Conservation (phyloP, 176 grass and related monocot species). For the Bolboschoenus planiculmis region DNA sequence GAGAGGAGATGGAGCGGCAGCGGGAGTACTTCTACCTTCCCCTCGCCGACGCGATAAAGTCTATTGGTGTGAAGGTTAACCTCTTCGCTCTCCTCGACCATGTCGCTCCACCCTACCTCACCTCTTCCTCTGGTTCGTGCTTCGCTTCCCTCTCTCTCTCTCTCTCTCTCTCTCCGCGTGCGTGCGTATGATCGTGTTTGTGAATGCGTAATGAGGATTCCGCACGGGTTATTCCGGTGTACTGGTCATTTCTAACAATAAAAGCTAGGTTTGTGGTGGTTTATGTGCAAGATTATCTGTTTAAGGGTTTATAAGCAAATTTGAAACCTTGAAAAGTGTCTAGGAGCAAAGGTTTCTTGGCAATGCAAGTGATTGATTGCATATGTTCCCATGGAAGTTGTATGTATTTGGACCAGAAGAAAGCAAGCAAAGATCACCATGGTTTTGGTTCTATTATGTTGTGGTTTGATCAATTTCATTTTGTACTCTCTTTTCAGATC, state of each 20-base stretch:
- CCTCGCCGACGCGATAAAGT: conserved; percentile 2
- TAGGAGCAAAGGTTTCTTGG: neutral
- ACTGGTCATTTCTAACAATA: neutral
- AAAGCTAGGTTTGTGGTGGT: neutral
- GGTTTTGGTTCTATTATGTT: neutral
- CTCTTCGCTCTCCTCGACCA: conserved; percentile 1
- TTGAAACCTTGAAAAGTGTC: neutral
- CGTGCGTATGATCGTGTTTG: neutral
- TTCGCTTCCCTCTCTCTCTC: neutral
- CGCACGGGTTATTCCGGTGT: neutral
- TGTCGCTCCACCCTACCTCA: neutral
- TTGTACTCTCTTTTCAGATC: conserved; percentile 41
- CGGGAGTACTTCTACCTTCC: conserved; percentile 20
- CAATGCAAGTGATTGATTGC: neutral
- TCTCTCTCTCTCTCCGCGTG: neutral
- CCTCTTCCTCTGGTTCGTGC: neutral
- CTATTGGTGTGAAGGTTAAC: neutral
- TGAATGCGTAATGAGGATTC: neutral
- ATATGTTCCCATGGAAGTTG: neutral
- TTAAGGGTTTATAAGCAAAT: neutral
- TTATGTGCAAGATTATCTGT: neutral
- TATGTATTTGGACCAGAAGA: neutral
- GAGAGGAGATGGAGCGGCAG: conserved; percentile 6
- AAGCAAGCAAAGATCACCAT: neutral
- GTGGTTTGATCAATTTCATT: neutral